Conservation (phyloP, 441 rosid genomes). For the Eutrema salsugineum region DNA sequence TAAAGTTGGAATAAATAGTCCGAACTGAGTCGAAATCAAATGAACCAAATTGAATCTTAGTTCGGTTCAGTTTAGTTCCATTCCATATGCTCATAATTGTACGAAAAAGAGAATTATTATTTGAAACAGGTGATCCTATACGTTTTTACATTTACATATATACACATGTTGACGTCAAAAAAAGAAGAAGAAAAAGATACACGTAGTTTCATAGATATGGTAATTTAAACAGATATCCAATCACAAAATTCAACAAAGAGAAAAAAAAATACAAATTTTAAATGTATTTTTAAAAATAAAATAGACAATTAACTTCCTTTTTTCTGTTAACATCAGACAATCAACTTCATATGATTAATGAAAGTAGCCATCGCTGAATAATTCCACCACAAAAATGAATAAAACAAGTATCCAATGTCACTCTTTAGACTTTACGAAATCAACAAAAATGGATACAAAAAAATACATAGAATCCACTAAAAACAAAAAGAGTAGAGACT, state of each 20-base stretch:
- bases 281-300: too few species aligned
- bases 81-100: too few species aligned
- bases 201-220: too few species aligned
- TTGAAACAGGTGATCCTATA: too few species aligned
- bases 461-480: neutral
- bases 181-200: too few species aligned
- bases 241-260: too few species aligned
- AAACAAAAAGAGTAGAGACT: neutral
- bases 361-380: neutral
- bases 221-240: too few species aligned
- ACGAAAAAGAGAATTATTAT: too few species aligned
- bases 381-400: neutral
- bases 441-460: conserved; percentile 21
- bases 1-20: neutral
- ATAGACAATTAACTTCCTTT: neutral
- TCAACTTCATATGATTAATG: neutral
- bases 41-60: neutral
- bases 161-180: too few species aligned
- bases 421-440: neutral
- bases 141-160: too few species aligned
- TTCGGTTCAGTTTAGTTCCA: too few species aligned
- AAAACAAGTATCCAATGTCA: conserved; percentile 4
- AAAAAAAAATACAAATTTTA: neutral
- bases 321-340: neutral
- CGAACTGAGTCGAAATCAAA: neutral